Conservation (phyloP, 129 eudicot species). For the Artemisia argyi region DNA sequence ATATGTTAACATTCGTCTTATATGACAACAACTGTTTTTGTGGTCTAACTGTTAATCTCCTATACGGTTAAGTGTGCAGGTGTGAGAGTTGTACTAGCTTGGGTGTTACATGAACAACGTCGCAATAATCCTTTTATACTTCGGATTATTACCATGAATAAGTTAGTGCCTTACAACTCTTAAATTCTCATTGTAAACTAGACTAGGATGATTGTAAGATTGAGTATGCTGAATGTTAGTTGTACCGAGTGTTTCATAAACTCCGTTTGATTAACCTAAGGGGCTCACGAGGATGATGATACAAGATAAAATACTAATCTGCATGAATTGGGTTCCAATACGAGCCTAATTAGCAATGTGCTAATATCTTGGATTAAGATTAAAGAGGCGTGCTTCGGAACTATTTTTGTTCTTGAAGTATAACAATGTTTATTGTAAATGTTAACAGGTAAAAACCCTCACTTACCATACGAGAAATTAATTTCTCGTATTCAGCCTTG, state of each 20-base stretch:
- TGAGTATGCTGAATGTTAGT: not conserved
- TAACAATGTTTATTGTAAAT: conserved; percentile 13
- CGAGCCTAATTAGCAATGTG: not conserved
- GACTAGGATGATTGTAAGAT: not conserved
- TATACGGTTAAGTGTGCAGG: too few relatives aligned
- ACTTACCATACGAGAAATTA: too few relatives aligned
- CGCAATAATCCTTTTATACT: not conserved
- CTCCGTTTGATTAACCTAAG: not conserved
- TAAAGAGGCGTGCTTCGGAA: too few relatives aligned
- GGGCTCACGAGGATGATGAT: not conserved
- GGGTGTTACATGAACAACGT: not conserved
- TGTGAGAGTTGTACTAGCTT: too few relatives aligned
- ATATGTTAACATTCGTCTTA: too few relatives aligned
- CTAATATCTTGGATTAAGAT: too few relatives aligned
- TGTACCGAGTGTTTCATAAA: not conserved
- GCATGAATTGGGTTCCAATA: not conserved
- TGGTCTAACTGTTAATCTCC: too few relatives aligned
- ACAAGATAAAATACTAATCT: not conserved
- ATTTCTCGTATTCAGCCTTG: too few relatives aligned
- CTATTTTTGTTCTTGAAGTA: not conserved
- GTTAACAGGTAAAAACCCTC: conserved; percentile 72
- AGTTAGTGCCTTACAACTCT: not conserved
- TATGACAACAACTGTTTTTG: too few relatives aligned
- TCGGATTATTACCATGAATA: not conserved
- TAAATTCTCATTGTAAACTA: not conserved